Percentiles rank a stretch among this genome's conserved stretches.
These are phyloP conservation scores for Penstemon eatonii DNA, from an alignment of 257 asterid species.

Conservation along the genomic window DNA sequence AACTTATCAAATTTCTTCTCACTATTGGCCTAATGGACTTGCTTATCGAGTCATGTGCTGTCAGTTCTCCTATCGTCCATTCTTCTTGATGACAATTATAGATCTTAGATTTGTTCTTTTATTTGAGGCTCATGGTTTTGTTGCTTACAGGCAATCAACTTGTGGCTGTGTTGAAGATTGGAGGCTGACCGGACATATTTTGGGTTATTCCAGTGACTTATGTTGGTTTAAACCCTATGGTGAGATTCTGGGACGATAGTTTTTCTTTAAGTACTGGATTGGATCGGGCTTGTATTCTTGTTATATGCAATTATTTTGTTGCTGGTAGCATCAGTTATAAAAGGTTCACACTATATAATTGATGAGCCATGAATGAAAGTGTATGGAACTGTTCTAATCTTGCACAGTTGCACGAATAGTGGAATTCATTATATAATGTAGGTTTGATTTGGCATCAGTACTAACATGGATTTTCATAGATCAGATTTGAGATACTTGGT, in stretches of 20 bases:
- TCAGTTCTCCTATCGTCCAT: not conserved
- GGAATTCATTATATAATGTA: not conserved
- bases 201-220: no score
- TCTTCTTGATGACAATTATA: slow-evolving; percentile 13
- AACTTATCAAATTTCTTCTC: not conserved
- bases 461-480: not conserved
- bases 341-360: no score
- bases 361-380: no score
- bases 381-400: no score
- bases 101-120: slow-evolving; percentile 5
- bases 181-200: no score
- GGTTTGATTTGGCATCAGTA: not conserved
- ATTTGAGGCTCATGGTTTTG: not conserved
- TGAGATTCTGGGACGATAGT: no score
- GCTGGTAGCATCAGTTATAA: no score
- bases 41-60: slow-evolving; percentile 8
- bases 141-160: slow-evolving; percentile 12
- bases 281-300: no score
- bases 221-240: no score
- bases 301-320: no score
- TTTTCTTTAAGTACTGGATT: no score
- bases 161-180: not conserved
- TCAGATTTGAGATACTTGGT: not conserved
- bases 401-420: no score
- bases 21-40: not conserved